These are phyloP conservation scores for Diversispora eburnea DNA, from an alignment of 192 early-diverging fungal genomes.

Conservation along the genomic window DNA sequence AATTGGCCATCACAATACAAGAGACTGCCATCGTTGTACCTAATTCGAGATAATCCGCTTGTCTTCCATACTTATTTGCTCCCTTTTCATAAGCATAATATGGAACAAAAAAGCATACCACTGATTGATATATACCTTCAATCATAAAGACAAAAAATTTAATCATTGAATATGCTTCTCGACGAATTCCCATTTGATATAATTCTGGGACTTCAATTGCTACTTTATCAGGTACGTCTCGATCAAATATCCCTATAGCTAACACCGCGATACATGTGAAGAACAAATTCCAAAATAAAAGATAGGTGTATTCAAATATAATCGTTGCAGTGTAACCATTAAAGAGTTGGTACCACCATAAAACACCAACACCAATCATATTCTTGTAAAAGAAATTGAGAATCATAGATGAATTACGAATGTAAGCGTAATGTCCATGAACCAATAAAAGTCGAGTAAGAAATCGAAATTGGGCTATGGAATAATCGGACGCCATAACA, in stretches of 20 bases:
- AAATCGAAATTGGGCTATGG: slow-evolving; percentile 69
- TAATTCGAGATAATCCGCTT: slow-evolving; percentile 51
- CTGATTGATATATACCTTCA: slow-evolving; percentile 66
- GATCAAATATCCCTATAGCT: slow-evolving; percentile 68
- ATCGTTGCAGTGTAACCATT: slow-evolving; percentile 72
- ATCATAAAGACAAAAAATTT: slow-evolving; percentile 58
- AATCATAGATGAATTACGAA: slow-evolving; percentile 56
- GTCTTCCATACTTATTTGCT: slow-evolving; percentile 12
- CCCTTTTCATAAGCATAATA: slow-evolving; percentile 29
- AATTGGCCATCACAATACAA: slow-evolving; percentile 74
- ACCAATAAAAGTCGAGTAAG: slow-evolving; percentile 62
- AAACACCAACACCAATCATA: slow-evolving; percentile 62
- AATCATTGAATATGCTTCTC: slow-evolving; percentile 57
- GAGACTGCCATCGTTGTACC: slow-evolving; percentile 70
- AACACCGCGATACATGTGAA: slow-evolving; percentile 73
- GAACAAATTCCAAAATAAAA: slow-evolving; percentile 75
- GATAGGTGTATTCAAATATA: slow-evolving; percentile 74
- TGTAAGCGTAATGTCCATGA: slow-evolving; percentile 68
- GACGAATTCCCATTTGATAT: slow-evolving; percentile 62
- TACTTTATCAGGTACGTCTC: slow-evolving; percentile 60
- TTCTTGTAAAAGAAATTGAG: slow-evolving; percentile 76
- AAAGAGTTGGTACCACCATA: slow-evolving; percentile 80
- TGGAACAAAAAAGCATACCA: slow-evolving; percentile 47
- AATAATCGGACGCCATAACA: slow-evolving; percentile 71
- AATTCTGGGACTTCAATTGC: slow-evolving; percentile 66